Evolutionary conservation across 495 filamentous ascomycete genomes (phyloP), one percentile per base, ranked within the genome.

Genomic region (Penicillium malachiteum): DNA sequence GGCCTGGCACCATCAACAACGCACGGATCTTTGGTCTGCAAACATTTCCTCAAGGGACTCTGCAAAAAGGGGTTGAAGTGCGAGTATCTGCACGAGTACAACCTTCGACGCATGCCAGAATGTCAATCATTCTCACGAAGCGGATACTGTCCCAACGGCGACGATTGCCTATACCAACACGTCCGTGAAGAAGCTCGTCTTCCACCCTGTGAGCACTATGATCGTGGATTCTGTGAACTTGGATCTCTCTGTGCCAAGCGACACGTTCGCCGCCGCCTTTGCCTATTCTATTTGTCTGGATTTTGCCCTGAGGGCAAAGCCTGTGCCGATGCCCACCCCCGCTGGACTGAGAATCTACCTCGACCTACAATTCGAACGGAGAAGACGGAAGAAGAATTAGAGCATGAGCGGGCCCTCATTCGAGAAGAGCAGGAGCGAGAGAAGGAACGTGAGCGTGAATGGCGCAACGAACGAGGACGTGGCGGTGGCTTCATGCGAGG

Each of bases 81-180:
- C 82, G 94, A 97, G 75, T 98, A 96, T 67, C 78, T 96, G 54
- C 94, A 98, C 76, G 93, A 96, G 76, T 98, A 95, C 80, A 97
- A 98, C 79, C 83, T 98, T 60, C 87, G 94, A 46, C 90, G 92
- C 73, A 95, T 96, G 93, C 91, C 92, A 44, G 94, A 97, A 74
- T 98, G 94, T 77, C 94, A 91, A 66, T 91, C 91, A 64, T 94
- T 90, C 62, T 84, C 89, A 13, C 86, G 91, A 55, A 89, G 91
- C 66, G 90, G 89, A 52, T 96, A 93, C 73, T 98, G 94, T 73
- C 87, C 87, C 63, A 96, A 96, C 71, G 92, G 92, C 61, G 93
- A 97, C 71, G 94, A 97, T 74, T 98, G 94, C 65, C 81, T 97
- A 6, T 98, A 97, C 66, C 84, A 96, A 26, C 94, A 98, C 73